Evolutionary conservation across 345 rosid genomes (phyloP).

Genomic region (Camelina laxa): DNA sequence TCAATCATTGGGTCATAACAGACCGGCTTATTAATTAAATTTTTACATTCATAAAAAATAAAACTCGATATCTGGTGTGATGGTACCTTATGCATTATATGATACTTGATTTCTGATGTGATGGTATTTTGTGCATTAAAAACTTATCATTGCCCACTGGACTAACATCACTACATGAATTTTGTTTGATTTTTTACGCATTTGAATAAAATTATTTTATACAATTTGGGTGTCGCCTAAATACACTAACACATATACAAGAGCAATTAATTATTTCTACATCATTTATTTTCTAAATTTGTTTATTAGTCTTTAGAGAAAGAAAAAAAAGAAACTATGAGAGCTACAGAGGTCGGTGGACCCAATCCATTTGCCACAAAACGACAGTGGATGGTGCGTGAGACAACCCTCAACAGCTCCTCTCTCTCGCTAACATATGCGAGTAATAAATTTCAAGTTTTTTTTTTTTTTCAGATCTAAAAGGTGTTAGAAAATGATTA

Average conservation of each 20-base stretch:
- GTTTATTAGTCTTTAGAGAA: constrained; percentile 28
- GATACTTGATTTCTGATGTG: no score
- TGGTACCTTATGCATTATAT: no score
- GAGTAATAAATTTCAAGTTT: constrained; percentile 5
- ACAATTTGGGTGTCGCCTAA: constrained; percentile 56
- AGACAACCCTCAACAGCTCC: constrained; percentile 65
- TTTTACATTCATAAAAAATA: no score
- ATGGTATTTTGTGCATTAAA: no score
- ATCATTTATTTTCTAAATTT: background rate
- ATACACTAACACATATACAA: constrained; percentile 56
- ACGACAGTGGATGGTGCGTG: constrained; percentile 71
- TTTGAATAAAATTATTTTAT: constrained; percentile 1
- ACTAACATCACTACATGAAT: no score
- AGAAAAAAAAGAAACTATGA: constrained; percentile 38
- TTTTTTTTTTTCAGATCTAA: constrained; percentile 11
- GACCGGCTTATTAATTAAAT: no score
- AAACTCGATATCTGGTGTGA: no score
- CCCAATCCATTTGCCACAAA: constrained; percentile 70
- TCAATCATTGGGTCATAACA: no score
- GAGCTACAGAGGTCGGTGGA: constrained; percentile 73
- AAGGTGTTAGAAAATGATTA: background rate
- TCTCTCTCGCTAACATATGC: constrained; percentile 46
- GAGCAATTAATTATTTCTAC: constrained; percentile 8
- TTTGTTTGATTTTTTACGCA: constrained; percentile 15
- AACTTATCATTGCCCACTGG: no score